phyloP scores from a whole-genome alignment of 139 green algal species.

The Nannochloris sp. region DNA sequence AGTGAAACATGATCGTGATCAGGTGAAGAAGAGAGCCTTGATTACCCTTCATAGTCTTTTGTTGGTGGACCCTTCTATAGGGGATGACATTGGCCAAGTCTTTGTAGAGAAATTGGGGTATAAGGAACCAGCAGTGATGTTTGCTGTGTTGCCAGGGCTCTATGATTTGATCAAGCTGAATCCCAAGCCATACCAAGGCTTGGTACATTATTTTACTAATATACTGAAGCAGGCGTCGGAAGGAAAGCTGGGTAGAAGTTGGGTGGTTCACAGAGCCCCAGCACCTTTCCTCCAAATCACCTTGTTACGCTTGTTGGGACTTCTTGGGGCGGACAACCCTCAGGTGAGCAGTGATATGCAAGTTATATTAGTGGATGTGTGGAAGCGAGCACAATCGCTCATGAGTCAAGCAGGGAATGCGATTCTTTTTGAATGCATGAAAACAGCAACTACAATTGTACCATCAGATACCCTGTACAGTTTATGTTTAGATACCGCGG shows the following conservation, averaged over 20 bases:
- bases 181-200: slow-evolving; percentile 63
- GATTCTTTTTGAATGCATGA: slow-evolving; percentile 85
- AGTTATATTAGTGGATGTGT: slow-evolving; percentile 54
- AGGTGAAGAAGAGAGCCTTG: slow-evolving; percentile 92
- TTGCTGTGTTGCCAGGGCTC: slow-evolving; percentile 82
- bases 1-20: slow-evolving; percentile 63
- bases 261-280: slow-evolving; percentile 91
- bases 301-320: slow-evolving; percentile 80
- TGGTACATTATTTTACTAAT: slow-evolving; percentile 82
- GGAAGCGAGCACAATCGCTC: slow-evolving; percentile 34
- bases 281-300: slow-evolving; percentile 98
- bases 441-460: slow-evolving; percentile 81
- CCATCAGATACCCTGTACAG: slow-evolving; percentile 69
- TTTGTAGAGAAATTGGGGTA: slow-evolving; percentile 33
- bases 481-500: slow-evolving; percentile 60
- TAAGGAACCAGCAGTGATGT: slow-evolving; percentile 90
- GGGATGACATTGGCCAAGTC: slow-evolving; percentile 19
- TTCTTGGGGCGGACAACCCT: slow-evolving; percentile 66
- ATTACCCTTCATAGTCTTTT: slow-evolving; percentile 80
- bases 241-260: slow-evolving; percentile 78
- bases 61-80: slow-evolving; percentile 54
- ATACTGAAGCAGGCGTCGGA: slow-evolving; percentile 94
- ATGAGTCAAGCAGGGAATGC: slow-evolving; percentile 74
- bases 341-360: slow-evolving; percentile 77
- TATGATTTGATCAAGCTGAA: slow-evolving; percentile 58